Conservation (phyloP, 208 protist species). For the Crithidia expoeki region DNA sequence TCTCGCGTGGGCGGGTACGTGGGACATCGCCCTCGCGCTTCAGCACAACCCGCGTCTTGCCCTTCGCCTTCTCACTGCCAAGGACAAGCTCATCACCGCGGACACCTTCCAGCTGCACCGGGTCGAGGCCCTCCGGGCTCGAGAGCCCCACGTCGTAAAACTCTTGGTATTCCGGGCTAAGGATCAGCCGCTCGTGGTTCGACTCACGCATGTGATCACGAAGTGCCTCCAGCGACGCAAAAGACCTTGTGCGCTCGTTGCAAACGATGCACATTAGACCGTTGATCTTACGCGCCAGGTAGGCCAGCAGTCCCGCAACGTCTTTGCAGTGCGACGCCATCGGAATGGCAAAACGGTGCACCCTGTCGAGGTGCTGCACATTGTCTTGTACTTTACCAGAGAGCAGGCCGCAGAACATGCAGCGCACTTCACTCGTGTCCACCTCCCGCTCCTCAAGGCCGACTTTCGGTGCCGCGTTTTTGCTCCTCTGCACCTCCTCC, state of each 20-base stretch:
- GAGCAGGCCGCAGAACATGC: conserved; percentile 80
- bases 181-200: conserved; percentile 78
- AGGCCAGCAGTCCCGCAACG: conserved; percentile 61
- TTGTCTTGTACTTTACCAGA: conserved; percentile 58
- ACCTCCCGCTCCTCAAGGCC: conserved; percentile 74
- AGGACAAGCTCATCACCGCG: conserved; percentile 54
- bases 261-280: conserved; percentile 90
- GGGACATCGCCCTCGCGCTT: conserved; percentile 78
- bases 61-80: conserved; percentile 17
- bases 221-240: conserved; percentile 73
- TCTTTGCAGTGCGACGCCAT: conserved; percentile 70
- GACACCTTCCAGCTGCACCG: conserved; percentile 54
- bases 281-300: conserved; percentile 89
- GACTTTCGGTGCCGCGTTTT: conserved; percentile 52
- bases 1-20: conserved; percentile 61
- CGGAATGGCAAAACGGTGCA: conserved; percentile 84
- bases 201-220: conserved; percentile 87
- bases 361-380: conserved; percentile 55
- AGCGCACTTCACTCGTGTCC: conserved; percentile 77
- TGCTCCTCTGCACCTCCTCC: conserved; percentile 16
- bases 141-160: conserved; percentile 80
- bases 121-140: conserved; percentile 46
- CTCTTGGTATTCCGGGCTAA: conserved; percentile 83
- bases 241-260: conserved; percentile 77
- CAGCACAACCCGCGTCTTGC: conserved; percentile 48